A percentile compares a stretch with the other conserved stretches of the same genome.
phyloP scores from a whole-genome alignment of 208 protist species.

The Crithidia fasciculata region DNA sequence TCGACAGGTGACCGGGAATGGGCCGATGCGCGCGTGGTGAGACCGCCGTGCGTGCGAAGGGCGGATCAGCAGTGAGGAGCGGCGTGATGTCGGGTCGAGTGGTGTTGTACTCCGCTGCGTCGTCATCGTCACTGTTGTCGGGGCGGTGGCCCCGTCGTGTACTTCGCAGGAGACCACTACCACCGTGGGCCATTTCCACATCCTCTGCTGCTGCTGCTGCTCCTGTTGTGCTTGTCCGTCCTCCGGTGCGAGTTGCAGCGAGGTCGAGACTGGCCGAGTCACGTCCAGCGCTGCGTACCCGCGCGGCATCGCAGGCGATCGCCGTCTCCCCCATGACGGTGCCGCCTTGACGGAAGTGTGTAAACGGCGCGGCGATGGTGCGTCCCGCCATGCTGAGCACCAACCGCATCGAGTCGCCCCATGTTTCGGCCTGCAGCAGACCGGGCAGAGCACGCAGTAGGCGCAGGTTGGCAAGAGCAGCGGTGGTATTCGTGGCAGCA shows the following conservation, averaged over 20 bases:
- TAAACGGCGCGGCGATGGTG: constrained; percentile 26
- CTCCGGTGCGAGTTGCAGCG: no score
- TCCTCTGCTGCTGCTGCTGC: not conserved
- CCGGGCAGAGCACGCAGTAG: constrained; percentile 3
- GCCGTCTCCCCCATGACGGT: not conserved
- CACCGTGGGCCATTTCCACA: no score
- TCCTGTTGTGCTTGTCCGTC: not conserved
- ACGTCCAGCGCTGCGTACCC: not conserved
- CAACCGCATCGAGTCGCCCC: constrained; percentile 1
- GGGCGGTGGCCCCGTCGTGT: no score
- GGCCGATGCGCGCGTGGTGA: not conserved
- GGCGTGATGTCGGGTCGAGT: not conserved
- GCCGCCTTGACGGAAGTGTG: constrained; percentile 4
- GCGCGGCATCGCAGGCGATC: not conserved
- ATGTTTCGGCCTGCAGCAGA: constrained; percentile 16
- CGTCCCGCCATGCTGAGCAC: constrained; percentile 10
- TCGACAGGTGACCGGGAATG: not conserved
- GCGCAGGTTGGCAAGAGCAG: not conserved
- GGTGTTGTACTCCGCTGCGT: not conserved
- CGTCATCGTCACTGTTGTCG: no score
- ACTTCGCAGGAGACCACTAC: no score
- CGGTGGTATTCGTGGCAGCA: not conserved
- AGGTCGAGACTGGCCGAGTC: not conserved
- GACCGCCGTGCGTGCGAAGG: not conserved
- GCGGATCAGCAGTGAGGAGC: not conserved